Conservation (phyloP, 495 filamentous ascomycete species). For the Xylaria longipes region DNA sequence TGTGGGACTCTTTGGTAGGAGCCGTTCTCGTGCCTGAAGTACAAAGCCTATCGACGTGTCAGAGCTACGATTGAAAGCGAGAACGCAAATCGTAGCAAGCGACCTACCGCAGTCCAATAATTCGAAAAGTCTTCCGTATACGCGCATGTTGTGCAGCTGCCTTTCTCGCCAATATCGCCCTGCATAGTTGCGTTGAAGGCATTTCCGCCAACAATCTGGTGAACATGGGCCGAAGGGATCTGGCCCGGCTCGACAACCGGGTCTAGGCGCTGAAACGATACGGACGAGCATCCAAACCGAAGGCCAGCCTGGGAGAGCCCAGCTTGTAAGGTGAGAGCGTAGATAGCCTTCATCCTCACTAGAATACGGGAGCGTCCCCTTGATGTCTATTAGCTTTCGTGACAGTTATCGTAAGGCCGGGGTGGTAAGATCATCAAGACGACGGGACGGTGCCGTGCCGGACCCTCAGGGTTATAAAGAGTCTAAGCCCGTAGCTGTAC, state of each 20-base stretch:
- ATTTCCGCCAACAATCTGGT: conserved; percentile 58
- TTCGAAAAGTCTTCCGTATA: conserved; percentile 56
- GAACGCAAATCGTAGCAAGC: not conserved
- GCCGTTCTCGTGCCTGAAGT: conserved; percentile 58
- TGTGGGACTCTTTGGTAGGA: conserved; percentile 57
- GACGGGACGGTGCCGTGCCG: not conserved
- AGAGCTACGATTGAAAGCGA: not conserved
- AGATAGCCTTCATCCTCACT: conserved; percentile 10
- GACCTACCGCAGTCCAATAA: conserved; percentile 51
- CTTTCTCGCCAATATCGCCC: conserved; percentile 52
- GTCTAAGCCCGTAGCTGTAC: not conserved
- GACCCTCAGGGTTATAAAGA: not conserved
- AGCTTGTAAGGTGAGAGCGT: conserved; percentile 22
- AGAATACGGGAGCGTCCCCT: too few species aligned
- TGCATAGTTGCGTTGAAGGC: conserved; percentile 56
- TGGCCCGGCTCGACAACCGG: conserved; percentile 54
- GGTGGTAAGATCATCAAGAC: not conserved
- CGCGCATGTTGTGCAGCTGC: conserved; percentile 52
- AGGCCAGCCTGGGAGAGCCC: conserved; percentile 45
- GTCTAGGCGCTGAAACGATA: conserved; percentile 55
- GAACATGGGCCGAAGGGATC: conserved; percentile 53
- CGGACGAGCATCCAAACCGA: conserved; percentile 55
- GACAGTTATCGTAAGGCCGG: not conserved
- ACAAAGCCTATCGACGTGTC: conserved; percentile 36
- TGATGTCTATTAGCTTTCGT: not conserved